Percentiles rank a stretch among this genome's conserved stretches.
These are phyloP conservation scores for Colletotrichum destructivum DNA, from an alignment of 2,329 filamentous ascomycete genomes.

Conservation along the genomic window DNA sequence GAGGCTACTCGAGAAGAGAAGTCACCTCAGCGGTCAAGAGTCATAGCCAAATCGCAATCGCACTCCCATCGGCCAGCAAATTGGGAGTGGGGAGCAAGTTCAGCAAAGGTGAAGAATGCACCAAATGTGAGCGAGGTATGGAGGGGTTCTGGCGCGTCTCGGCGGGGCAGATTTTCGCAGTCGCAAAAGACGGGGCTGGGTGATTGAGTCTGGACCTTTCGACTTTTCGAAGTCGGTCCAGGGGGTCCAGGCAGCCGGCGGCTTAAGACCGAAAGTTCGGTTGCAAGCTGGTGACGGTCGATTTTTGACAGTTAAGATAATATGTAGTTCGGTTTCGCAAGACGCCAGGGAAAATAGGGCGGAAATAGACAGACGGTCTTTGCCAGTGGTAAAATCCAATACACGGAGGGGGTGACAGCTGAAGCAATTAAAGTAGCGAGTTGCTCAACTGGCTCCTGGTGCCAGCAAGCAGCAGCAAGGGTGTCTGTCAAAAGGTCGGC, in stretches of 20 bases:
- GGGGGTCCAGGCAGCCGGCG: background rate
- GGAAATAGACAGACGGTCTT: slow-evolving; percentile 3
- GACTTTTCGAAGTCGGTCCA: slow-evolving; percentile 13
- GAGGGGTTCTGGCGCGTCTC: slow-evolving; percentile 40
- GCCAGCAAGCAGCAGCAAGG: slow-evolving; percentile 13
- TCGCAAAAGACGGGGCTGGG: slow-evolving; percentile 41
- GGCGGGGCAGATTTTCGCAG: slow-evolving; percentile 42
- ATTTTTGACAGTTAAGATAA: background rate
- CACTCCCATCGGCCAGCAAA: slow-evolving; percentile 39
- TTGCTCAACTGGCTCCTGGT: slow-evolving; percentile 19
- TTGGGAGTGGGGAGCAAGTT: slow-evolving; percentile 37
- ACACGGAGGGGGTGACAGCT: slow-evolving; percentile 25
- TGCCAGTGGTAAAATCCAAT: slow-evolving; percentile 6
- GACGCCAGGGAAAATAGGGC: background rate
- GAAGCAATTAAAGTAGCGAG: slow-evolving; percentile 39
- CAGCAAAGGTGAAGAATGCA: slow-evolving; percentile 32
- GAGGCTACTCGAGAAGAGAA: slow-evolving; percentile 33
- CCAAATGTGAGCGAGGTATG: slow-evolving; percentile 22
- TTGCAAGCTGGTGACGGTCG: background rate
- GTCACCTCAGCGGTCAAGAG: slow-evolving; percentile 35
- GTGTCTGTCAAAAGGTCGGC: slow-evolving; percentile 28
- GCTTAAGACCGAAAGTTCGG: background rate
- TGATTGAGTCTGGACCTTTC: slow-evolving; percentile 26
- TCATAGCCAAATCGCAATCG: slow-evolving; percentile 35
- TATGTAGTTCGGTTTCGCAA: background rate